Conservation (phyloP, 129 eudicot genomes). For the Flaveria brownii region DNA sequence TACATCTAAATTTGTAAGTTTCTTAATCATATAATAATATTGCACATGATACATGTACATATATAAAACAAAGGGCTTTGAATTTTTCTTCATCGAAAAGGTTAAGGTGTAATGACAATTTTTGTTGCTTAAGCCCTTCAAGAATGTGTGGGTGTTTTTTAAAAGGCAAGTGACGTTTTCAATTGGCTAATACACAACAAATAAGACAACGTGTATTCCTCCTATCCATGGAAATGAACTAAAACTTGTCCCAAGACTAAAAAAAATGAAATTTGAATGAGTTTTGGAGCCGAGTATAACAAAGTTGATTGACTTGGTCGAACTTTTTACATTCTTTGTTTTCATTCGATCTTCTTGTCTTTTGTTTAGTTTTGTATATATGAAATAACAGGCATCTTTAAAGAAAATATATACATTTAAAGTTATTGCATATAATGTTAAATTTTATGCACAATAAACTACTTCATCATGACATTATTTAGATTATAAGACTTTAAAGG, state of each 20-base stretch:
- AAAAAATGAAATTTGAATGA: neutral
- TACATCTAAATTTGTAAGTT: too few relatives aligned
- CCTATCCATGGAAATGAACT: neutral
- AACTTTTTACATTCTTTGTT: slow-evolving; percentile 14
- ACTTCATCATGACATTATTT: too few relatives aligned
- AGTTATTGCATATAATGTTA: neutral
- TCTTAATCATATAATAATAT: neutral
- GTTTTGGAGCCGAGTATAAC: neutral
- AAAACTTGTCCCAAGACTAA: neutral
- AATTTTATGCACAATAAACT: too few relatives aligned
- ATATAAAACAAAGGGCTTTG: neutral
- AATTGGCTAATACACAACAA: neutral
- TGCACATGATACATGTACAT: neutral
- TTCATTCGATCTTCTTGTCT: slow-evolving; percentile 2
- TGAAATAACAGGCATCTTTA: neutral
- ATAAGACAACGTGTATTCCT: neutral
- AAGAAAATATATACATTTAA: too few relatives aligned
- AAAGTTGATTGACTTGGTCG: slow-evolving; percentile 15
- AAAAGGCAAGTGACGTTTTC: too few relatives aligned
- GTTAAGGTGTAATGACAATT: too few relatives aligned
- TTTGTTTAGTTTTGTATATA: neutral
- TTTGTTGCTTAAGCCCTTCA: too few relatives aligned
- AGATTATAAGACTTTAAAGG: too few relatives aligned
- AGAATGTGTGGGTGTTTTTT: too few relatives aligned
- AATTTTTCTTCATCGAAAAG: too few relatives aligned